A percentile compares a stretch with the other conserved stretches of the same genome.
Evolutionary conservation across 257 asterid genomes (phyloP).

Genomic region (Striga asiatica): DNA sequence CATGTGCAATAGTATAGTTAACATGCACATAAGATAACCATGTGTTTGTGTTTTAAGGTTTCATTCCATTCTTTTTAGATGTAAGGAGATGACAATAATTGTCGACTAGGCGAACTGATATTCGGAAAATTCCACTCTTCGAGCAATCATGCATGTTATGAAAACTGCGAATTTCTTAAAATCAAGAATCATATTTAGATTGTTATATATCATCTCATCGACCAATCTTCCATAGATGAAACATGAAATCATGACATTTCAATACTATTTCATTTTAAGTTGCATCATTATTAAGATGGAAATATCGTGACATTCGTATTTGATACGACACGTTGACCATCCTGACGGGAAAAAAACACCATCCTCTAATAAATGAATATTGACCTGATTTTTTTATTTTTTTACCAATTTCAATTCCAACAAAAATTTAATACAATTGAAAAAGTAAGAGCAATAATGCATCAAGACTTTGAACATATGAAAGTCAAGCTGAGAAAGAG

Average conservation of each 20-base stretch:
- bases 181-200: neutral
- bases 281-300: neutral
- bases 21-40: too few species aligned
- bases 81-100: too few species aligned
- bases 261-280: neutral
- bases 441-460: neutral
- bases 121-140: too few species aligned
- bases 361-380: neutral
- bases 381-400: too few species aligned
- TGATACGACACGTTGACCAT: neutral
- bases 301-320: too few species aligned
- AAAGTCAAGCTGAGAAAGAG: constrained; percentile 10
- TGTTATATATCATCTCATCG: neutral
- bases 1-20: too few species aligned
- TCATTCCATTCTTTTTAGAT: too few species aligned
- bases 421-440: neutral
- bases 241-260: neutral
- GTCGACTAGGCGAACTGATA: too few species aligned
- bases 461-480: neutral
- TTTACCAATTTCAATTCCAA: neutral
- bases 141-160: too few species aligned
- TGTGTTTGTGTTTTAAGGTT: too few species aligned
- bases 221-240: too few species aligned
- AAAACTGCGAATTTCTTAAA: too few species aligned
- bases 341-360: neutral